Evolutionary conservation across 2,329 filamentous ascomycete species (phyloP).

Genomic region (Cladorrhinum sp.): DNA sequence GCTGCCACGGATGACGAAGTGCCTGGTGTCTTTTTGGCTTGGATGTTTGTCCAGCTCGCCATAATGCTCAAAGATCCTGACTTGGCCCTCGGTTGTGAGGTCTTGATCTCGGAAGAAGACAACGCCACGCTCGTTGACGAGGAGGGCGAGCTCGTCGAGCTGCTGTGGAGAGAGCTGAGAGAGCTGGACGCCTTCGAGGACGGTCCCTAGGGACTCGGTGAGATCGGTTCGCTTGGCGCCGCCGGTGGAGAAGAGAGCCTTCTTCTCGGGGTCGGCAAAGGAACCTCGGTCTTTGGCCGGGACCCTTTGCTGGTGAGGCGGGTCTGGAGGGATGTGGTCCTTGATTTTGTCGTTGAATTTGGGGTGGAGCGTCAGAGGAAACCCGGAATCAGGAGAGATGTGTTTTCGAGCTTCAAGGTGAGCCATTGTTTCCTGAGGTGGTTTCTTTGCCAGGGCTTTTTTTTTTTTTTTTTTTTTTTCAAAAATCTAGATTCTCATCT

Average conservation of each 20-base stretch:
- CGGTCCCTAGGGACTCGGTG: conserved; percentile 43
- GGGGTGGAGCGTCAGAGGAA: conserved; percentile 44
- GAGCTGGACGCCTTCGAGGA: conserved; percentile 42
- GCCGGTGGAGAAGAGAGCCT: conserved; percentile 36
- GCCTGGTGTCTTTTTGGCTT: conserved; percentile 41
- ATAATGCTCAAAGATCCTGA: conserved; percentile 44
- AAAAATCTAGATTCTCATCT: neutral
- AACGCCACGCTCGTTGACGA: conserved; percentile 46
- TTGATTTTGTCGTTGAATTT: conserved; percentile 46
- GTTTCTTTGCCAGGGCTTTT: neutral
- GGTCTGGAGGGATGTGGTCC: conserved; percentile 39
- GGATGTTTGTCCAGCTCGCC: conserved; percentile 47
- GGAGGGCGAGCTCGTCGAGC: conserved; percentile 48
- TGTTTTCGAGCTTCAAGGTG: conserved; percentile 45
- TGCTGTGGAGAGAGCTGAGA: conserved; percentile 43
- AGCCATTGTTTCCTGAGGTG: conserved; percentile 36
- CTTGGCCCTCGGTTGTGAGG: conserved; percentile 42
- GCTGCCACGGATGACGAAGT: conserved; percentile 45
- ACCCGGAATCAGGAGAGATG: conserved; percentile 48
- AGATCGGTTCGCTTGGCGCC: conserved; percentile 39
- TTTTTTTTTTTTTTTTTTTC: neutral
- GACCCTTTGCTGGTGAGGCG: conserved; percentile 31
- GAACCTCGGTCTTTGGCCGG: conserved; percentile 38
- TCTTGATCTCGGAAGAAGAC: conserved; percentile 49
- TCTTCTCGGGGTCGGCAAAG: conserved; percentile 45